Base-by-base conservation (phyloP, 73 alveolate genomes). In the Symbiodinium natans region DNA sequence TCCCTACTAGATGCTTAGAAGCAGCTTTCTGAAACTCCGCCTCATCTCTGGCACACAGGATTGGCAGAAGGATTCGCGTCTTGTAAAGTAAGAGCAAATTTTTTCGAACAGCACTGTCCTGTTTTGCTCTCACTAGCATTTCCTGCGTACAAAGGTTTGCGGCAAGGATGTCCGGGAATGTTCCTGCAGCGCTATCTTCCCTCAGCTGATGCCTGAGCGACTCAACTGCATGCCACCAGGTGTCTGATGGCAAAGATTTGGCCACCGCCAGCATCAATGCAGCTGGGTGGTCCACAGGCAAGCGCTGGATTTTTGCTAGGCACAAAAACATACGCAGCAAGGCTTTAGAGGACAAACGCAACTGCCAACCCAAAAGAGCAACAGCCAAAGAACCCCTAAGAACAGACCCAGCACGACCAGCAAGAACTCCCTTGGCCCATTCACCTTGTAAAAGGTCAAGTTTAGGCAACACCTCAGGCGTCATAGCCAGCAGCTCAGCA, bases 321-420 rank as follows among this genome's bases (percentile, higher is more conserved):
- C 27, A 74, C 84, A 74, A 33, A 43, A 33, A 33, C 8, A 43
- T 43, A 3, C 87, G 23, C 56, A 36, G 27, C 23, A 80, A 15
- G 5, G 87, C 87, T 38, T 80, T 80, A 10, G 87, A 33, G 1
- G 87, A 36, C 13, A 80, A 38, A n/a, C 87, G 27, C 77, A 27
- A 59, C 27, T 15, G n/a, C 77, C 77, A 59, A 59, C 42, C 87
- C 6, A 41, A 80, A 10, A 80, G 2, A 80, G 87, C 87, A 38
- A 80, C 87, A 11, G 87, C 87, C 52, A 80, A 38, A 36, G 87
- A 7, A 19, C 87, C 87, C 34, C 87, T 13, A n/a, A 80, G 36
- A 34, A 17, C 63, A 41, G 54, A 25, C 13, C 40, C 29, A 13
- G 54, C n/a, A 15, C 10, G 33, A 36, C 59, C 42, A 8, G 29